Percentiles rank a stretch among this genome's conserved stretches.
Conservation (phyloP, 352 stramenopile species). For the Phytophthora citricola region DNA sequence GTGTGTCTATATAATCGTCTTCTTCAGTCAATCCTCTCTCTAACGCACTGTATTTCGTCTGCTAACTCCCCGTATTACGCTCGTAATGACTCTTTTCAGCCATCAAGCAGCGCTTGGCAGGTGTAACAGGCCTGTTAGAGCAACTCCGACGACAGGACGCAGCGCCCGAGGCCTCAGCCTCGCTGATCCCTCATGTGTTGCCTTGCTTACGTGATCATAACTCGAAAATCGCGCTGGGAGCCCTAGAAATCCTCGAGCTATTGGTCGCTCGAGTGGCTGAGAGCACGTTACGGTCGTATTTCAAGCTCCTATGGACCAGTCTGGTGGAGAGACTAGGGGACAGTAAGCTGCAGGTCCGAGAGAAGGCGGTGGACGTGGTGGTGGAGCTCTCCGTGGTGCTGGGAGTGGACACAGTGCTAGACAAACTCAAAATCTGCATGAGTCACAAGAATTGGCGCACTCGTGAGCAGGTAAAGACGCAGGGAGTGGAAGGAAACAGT, state of each 20-base stretch:
- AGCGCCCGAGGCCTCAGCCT: slow-evolving; percentile 44
- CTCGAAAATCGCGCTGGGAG: slow-evolving; percentile 74
- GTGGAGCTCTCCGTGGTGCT: slow-evolving; percentile 72
- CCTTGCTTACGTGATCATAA: slow-evolving; percentile 86
- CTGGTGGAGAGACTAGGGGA: slow-evolving; percentile 81
- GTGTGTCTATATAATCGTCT: neutral
- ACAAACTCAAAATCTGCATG: slow-evolving; percentile 52
- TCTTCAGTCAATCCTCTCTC: neutral
- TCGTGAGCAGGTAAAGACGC: slow-evolving; percentile 65
- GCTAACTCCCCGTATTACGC: neutral
- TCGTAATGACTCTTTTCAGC: slow-evolving; percentile 38
- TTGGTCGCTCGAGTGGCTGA: slow-evolving; percentile 58
- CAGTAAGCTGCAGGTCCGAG: slow-evolving; percentile 73
- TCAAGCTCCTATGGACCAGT: slow-evolving; percentile 74
- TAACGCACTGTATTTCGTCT: slow-evolving; percentile 2
- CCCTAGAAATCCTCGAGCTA: slow-evolving; percentile 71
- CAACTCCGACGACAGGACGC: slow-evolving; percentile 40
- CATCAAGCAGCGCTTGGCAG: slow-evolving; percentile 84
- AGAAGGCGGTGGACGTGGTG: slow-evolving; percentile 80
- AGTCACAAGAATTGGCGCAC: slow-evolving; percentile 88
- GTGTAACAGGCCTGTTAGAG: slow-evolving; percentile 64
- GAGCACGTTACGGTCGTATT: slow-evolving; percentile 50
- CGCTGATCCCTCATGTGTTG: slow-evolving; percentile 62
- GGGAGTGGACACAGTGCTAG: slow-evolving; percentile 62
- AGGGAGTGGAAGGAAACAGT: neutral